Evolutionary conservation across 805 yeast species (phyloP).

Genomic region (Scheffersomyces stipitis): DNA sequence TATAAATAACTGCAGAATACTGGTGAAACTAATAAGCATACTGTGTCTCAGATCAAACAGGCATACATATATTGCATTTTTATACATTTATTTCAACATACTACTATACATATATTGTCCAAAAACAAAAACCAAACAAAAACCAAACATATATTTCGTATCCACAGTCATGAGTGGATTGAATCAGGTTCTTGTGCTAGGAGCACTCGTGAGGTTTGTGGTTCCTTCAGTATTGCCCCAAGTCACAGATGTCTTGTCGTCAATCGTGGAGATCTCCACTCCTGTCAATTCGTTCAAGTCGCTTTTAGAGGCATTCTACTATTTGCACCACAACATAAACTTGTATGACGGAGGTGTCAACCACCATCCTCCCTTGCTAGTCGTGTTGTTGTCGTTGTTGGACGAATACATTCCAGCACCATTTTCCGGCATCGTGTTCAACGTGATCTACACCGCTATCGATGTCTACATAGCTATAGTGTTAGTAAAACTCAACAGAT

Average conservation of each 20-base stretch:
- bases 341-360: slow-evolving; percentile 85
- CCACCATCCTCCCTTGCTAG: slow-evolving; percentile 79
- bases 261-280: slow-evolving; percentile 63
- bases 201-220: slow-evolving; percentile 33
- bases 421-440: slow-evolving; percentile 19
- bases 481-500: slow-evolving; percentile 49
- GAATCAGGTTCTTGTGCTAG: slow-evolving; percentile 21
- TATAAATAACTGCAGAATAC: too few relatives aligned
- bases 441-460: slow-evolving; percentile 51
- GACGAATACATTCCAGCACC: slow-evolving; percentile 19
- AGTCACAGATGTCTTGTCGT: slow-evolving; percentile 24
- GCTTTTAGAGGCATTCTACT: slow-evolving; percentile 33
- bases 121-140: too few relatives aligned
- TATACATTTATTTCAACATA: too few relatives aligned
- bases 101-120: too few relatives aligned
- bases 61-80: too few relatives aligned
- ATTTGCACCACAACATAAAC: slow-evolving; percentile 50
- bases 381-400: slow-evolving; percentile 47
- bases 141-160: too few relatives aligned
- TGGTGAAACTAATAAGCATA: too few relatives aligned
- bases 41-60: too few relatives aligned
- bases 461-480: slow-evolving; percentile 61
- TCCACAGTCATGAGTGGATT: slow-evolving; percentile 28
- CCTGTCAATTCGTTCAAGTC: slow-evolving; percentile 68
- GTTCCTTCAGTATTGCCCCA: slow-evolving; percentile 36